phyloP scores from a whole-genome alignment of 345 rosid genomes.

The Gossypium herbaceum region DNA sequence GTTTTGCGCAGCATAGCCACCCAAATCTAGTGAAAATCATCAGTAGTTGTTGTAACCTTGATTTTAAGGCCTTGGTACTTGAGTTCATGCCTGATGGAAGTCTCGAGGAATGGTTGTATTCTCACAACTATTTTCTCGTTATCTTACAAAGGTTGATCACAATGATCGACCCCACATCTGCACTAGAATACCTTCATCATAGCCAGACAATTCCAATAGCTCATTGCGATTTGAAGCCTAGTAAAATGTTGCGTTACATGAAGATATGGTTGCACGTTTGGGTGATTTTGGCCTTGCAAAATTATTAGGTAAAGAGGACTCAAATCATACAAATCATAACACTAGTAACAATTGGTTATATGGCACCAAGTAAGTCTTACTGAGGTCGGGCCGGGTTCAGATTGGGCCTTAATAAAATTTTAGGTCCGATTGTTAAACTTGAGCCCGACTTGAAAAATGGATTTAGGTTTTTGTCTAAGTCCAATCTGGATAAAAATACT shows the following conservation, averaged over 20 bases:
- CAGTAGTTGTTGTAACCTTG: neutral
- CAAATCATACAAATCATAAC: neutral
- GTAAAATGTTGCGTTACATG: neutral
- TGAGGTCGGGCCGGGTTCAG: rapidly evolving
- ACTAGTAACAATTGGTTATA: neutral
- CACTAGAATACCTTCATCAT: neutral
- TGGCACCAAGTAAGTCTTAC: no score
- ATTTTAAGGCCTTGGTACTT: neutral
- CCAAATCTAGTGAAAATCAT: neutral
- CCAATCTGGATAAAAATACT: no score
- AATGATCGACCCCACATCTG: neutral
- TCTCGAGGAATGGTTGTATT: neutral
- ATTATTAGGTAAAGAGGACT: neutral
- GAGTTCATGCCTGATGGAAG: neutral
- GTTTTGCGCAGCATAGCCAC: neutral
- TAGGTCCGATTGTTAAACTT: rapidly evolving
- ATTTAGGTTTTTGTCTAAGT: no score
- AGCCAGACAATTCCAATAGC: neutral
- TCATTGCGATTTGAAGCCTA: neutral
- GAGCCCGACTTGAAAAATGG: rapidly evolving
- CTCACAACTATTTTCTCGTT: neutral
- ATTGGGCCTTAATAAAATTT: no score
- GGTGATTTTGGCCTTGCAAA: neutral
- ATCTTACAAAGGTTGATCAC: neutral
- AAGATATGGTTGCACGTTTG: neutral